Conservation (phyloP, 768 basidiomycete genomes). For the Sutorius australiensis region DNA sequence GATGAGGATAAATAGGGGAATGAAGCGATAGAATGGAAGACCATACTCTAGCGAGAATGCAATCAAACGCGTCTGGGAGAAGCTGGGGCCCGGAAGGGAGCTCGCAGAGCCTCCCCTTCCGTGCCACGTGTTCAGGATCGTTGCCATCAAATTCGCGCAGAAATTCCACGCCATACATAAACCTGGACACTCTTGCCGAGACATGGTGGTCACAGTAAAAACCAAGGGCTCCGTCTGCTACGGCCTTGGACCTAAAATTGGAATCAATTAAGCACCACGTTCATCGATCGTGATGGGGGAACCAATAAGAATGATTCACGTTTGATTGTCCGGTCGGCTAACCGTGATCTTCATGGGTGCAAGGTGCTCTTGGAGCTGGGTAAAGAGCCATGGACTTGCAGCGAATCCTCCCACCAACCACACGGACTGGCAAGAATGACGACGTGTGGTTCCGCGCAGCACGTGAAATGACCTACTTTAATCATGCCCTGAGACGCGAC, state of each 20-base stretch:
- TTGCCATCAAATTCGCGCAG: conserved; percentile 61
- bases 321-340: conserved; percentile 76
- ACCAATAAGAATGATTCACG: conserved; percentile 41
- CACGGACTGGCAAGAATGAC: conserved; percentile 50
- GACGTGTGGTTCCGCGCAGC: neutral
- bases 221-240: conserved; percentile 79
- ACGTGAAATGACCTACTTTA: conserved; percentile 38
- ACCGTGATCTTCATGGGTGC: conserved; percentile 53
- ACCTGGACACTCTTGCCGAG: conserved; percentile 74
- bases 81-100: conserved; percentile 73
- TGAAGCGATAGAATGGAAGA: conserved; percentile 1
- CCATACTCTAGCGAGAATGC: conserved; percentile 66
- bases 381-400: conserved; percentile 76
- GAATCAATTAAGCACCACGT: conserved; percentile 3
- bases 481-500: conserved; percentile 65
- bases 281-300: neutral
- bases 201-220: conserved; percentile 86
- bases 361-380: conserved; percentile 69
- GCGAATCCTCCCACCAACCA: conserved; percentile 84
- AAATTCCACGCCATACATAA: conserved; percentile 81
- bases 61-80: conserved; percentile 81
- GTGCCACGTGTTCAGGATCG: conserved; percentile 62
- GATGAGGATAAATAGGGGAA: conserved; percentile 8
- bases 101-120: conserved; percentile 65
- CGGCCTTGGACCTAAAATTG: conserved; percentile 69